Conservation (phyloP, 345 rosid species). For the Salix exigua region DNA sequence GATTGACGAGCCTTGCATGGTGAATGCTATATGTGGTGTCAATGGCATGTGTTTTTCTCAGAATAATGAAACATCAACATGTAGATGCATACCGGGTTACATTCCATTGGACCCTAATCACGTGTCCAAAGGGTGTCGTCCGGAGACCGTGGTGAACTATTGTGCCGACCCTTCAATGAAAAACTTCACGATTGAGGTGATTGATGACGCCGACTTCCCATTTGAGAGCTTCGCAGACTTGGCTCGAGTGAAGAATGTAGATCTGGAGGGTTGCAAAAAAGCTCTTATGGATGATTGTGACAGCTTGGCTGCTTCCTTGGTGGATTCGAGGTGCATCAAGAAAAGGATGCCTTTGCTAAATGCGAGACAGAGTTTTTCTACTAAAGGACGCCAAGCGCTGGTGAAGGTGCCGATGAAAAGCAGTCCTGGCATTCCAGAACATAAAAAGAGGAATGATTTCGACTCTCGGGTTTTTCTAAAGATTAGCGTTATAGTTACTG, state of each 20-base stretch:
- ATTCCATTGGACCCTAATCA: slow-evolving; percentile 17
- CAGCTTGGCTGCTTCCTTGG: slow-evolving; percentile 24
- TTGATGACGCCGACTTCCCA: slow-evolving; percentile 28
- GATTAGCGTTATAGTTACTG: slow-evolving; percentile 17
- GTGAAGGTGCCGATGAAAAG: slow-evolving; percentile 31
- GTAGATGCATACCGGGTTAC: slow-evolving; percentile 27
- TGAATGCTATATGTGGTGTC: slow-evolving; percentile 25
- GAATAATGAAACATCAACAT: slow-evolving; percentile 17
- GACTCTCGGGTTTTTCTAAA: not conserved
- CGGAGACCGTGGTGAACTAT: slow-evolving; percentile 20
- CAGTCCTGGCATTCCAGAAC: slow-evolving; percentile 1
- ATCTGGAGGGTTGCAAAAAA: slow-evolving; percentile 26
- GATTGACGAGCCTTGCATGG: slow-evolving; percentile 13
- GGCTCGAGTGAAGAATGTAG: slow-evolving; percentile 14
- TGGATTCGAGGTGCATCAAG: slow-evolving; percentile 15
- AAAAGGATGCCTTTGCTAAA: slow-evolving; percentile 27
- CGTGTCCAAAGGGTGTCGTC: slow-evolving; percentile 26
- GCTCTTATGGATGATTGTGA: slow-evolving; percentile 31
- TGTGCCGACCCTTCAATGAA: slow-evolving; percentile 15
- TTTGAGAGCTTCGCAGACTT: slow-evolving; percentile 19
- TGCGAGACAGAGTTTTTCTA: slow-evolving; percentile 25
- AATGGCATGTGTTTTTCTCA: slow-evolving; percentile 24
- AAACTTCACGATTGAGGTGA: slow-evolving; percentile 19
- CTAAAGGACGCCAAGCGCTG: slow-evolving; percentile 21
- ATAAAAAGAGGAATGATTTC: not conserved